phyloP scores from a whole-genome alignment of 257 asterid genomes.

The Fraxinus americana region DNA sequence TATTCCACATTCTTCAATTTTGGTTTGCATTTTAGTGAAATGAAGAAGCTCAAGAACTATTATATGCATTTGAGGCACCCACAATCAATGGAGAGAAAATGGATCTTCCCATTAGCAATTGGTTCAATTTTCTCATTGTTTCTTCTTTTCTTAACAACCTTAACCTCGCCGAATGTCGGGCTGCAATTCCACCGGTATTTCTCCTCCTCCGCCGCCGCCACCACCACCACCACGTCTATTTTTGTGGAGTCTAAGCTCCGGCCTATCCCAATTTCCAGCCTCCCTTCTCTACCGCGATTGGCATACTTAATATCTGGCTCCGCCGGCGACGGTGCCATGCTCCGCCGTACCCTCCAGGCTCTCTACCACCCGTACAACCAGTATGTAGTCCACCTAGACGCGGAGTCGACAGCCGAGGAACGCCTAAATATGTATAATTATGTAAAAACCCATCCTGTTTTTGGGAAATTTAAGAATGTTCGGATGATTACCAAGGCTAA shows the following conservation, averaged over 20 bases:
- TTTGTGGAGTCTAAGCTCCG: conserved; percentile 77
- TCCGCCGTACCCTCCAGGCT: conserved; percentile 69
- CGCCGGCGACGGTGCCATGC: conserved; percentile 80
- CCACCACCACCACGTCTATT: conserved; percentile 42
- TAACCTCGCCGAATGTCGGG: conserved; percentile 70
- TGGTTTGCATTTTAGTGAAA: conserved; percentile 17
- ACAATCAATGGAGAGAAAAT: conserved; percentile 67
- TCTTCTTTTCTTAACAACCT: conserved; percentile 64
- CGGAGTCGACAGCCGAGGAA: conserved; percentile 76
- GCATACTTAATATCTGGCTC: conserved; percentile 90
- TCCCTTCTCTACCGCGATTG: conserved; percentile 71
- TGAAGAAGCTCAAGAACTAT: conserved; percentile 91
- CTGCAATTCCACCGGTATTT: conserved; percentile 70
- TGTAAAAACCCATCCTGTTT: conserved; percentile 38
- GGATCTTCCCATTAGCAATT: conserved; percentile 86
- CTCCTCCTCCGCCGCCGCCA: conserved; percentile 34
- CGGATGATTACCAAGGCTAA: conserved; percentile 89
- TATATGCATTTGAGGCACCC: conserved; percentile 70
- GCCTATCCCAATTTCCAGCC: conserved; percentile 52
- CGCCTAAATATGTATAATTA: conserved; percentile 67
- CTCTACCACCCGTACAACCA: conserved; percentile 80
- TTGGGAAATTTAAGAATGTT: conserved; percentile 60
- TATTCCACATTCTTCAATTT: background rate
- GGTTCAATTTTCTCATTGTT: conserved; percentile 66
- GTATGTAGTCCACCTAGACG: conserved; percentile 92